Conservation (phyloP, 441 rosid species). For the Gossypium lobatum region DNA sequence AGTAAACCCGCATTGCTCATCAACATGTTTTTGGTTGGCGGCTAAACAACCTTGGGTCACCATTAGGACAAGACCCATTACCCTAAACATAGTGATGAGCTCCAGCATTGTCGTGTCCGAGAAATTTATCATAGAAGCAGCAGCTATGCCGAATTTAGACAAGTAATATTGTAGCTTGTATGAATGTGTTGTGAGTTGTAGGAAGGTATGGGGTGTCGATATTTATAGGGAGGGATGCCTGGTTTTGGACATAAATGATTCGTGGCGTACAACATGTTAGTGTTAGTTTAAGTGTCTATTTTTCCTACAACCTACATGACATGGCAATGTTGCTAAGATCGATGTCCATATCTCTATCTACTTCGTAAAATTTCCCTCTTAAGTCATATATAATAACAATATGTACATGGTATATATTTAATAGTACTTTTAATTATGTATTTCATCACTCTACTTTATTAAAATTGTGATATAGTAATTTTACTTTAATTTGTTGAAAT, state of each 20-base stretch:
- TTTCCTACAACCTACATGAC: neutral
- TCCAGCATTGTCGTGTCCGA: constrained; percentile 11
- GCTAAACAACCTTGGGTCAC: neutral
- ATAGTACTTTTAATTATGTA: too few species aligned
- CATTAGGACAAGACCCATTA: constrained; percentile 15
- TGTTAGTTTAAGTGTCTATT: constrained; percentile 33
- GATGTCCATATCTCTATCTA: neutral
- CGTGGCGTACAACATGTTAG: neutral
- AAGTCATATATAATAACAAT: neutral
- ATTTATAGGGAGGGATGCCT: constrained; percentile 26
- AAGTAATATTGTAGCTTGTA: neutral
- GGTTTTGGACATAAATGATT: neutral
- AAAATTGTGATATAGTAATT: too few species aligned
- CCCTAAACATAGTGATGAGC: constrained; percentile 21
- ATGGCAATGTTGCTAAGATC: constrained; percentile 11
- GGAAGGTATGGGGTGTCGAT: constrained; percentile 11
- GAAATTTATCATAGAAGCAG: neutral
- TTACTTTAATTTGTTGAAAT: too few species aligned
- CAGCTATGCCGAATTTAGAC: neutral
- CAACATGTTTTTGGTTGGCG: constrained; percentile 26
- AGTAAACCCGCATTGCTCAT: constrained; percentile 40
- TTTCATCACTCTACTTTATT: too few species aligned
- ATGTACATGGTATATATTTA: neutral
- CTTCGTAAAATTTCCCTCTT: neutral
- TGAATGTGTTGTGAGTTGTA: constrained; percentile 2